A percentile compares a stretch with the other conserved stretches of the same genome.
Conservation (phyloP, 1,139 yeast species). For the Pichia sp. region DNA sequence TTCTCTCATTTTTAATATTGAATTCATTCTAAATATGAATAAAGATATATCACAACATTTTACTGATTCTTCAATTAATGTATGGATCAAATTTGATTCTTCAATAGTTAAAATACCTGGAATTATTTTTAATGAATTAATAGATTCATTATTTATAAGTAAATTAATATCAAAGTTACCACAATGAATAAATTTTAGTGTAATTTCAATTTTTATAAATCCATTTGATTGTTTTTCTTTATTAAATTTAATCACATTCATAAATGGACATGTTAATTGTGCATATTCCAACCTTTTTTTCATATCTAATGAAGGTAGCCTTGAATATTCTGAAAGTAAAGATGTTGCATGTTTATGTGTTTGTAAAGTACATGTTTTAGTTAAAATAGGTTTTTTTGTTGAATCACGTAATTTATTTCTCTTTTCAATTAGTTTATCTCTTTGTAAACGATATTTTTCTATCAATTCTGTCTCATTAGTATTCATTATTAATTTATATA, state of each 20-base stretch:
- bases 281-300: conserved; percentile 19
- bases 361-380: not conserved
- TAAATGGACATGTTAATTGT: conserved; percentile 24
- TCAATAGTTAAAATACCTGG: not conserved
- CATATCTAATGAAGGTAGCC: conserved; percentile 26
- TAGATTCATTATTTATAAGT: not conserved
- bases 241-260: conserved; percentile 16
- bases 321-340: conserved; percentile 18
- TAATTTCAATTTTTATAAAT: no score
- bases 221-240: not conserved
- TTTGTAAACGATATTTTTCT: not conserved
- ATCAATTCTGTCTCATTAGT: not conserved
- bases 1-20: conserved; percentile 11
- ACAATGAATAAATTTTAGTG: not conserved
- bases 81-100: not conserved
- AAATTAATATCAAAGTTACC: not conserved
- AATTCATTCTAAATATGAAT: conserved; percentile 18
- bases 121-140: not conserved
- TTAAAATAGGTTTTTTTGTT: not conserved
- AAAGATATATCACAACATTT: conserved; percentile 20
- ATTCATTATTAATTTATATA: no score
- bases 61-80: conserved; percentile 16
- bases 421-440: conserved; percentile 1
- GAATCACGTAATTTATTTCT: not conserved
- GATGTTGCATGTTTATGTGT: conserved; percentile 3